Percentiles rank a stretch among this genome's conserved stretches.
These are phyloP conservation scores for Hypholoma fasciculare DNA, from an alignment of 768 basidiomycete species.

Conservation along the genomic window DNA sequence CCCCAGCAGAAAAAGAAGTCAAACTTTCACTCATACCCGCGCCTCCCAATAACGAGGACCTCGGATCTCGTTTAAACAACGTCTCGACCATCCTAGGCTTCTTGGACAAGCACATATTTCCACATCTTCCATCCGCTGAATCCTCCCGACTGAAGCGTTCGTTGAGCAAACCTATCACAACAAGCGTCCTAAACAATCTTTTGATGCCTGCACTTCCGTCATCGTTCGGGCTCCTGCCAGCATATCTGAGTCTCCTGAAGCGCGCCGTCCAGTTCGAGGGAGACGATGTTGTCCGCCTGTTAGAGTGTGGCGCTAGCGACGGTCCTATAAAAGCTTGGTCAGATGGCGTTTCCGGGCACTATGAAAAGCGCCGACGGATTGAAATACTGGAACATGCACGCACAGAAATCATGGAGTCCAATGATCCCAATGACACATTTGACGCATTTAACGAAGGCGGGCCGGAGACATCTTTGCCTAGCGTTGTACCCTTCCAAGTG, in stretches of 20 bases:
- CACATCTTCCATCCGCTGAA: slow-evolving; percentile 50
- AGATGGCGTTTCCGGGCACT: slow-evolving; percentile 67
- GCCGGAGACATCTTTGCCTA: slow-evolving; percentile 28
- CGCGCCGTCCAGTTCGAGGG: slow-evolving; percentile 71
- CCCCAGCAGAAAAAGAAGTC: slow-evolving; percentile 38
- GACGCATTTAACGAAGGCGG: slow-evolving; percentile 35
- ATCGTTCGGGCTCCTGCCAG: slow-evolving; percentile 55
- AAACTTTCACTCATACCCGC: slow-evolving; percentile 49
- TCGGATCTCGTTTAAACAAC: slow-evolving; percentile 48
- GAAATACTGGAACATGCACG: slow-evolving; percentile 67
- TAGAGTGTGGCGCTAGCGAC: slow-evolving; percentile 49
- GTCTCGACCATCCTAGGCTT: slow-evolving; percentile 63
- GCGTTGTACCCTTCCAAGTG: slow-evolving; percentile 29
- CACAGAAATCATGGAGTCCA: slow-evolving; percentile 46
- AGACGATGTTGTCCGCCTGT: slow-evolving; percentile 45
- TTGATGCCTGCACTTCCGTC: slow-evolving; percentile 73
- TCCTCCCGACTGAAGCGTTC: slow-evolving; percentile 48
- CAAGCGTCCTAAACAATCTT: slow-evolving; percentile 62
- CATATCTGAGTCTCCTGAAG: slow-evolving; percentile 57
- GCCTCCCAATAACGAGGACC: slow-evolving; percentile 39
- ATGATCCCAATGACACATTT: slow-evolving; percentile 40
- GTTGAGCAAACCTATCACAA: slow-evolving; percentile 60
- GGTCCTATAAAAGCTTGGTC: slow-evolving; percentile 68
- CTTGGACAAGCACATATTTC: slow-evolving; percentile 56
- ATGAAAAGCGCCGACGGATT: slow-evolving; percentile 73